These are phyloP conservation scores for Vickermania ingenoplastis DNA, from an alignment of 208 protist species.

Conservation along the genomic window DNA sequence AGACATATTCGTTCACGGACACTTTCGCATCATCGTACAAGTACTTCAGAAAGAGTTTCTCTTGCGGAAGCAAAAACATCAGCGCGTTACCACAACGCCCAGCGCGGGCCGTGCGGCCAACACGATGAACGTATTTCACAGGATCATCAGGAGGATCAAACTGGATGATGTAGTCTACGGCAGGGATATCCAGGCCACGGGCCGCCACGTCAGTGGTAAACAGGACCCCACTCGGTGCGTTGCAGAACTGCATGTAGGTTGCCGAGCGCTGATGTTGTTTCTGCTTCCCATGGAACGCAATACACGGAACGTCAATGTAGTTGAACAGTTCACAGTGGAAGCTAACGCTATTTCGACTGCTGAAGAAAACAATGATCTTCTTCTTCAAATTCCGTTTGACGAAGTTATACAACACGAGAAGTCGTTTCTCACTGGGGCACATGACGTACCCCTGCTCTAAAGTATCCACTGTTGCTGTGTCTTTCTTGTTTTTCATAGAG, in stretches of 20 bases:
- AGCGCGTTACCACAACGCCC: slow-evolving; percentile 89
- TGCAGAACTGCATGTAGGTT: slow-evolving; percentile 99
- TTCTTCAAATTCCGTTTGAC: slow-evolving; percentile 97
- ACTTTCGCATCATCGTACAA: slow-evolving; percentile 95
- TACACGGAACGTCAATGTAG: slow-evolving; percentile 99
- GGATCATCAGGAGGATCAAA: slow-evolving; percentile 99
- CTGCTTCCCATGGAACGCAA: slow-evolving; percentile 99
- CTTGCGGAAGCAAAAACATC: slow-evolving; percentile 97
- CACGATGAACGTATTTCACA: slow-evolving; percentile 99
- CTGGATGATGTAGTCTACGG: slow-evolving; percentile 99
- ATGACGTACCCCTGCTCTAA: slow-evolving; percentile 98
- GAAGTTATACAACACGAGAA: slow-evolving; percentile 99
- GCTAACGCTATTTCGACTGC: slow-evolving; percentile 96
- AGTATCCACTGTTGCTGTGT: slow-evolving; percentile 90
- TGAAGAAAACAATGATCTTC: slow-evolving; percentile 99
- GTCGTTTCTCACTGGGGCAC: slow-evolving; percentile 90
- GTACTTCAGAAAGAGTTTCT: slow-evolving; percentile 98
- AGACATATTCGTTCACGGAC: slow-evolving; percentile 97
- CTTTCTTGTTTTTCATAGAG: slow-evolving; percentile 90
- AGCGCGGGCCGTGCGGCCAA: slow-evolving; percentile 97
- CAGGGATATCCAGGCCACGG: slow-evolving; percentile 98
- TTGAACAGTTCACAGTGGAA: slow-evolving; percentile 99
- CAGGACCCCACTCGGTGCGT: slow-evolving; percentile 96
- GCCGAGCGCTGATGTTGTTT: slow-evolving; percentile 99
- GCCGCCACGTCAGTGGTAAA: slow-evolving; percentile 99